Conservation (phyloP, 768 basidiomycete genomes). For the Rhodotorula diobovata region DNA sequence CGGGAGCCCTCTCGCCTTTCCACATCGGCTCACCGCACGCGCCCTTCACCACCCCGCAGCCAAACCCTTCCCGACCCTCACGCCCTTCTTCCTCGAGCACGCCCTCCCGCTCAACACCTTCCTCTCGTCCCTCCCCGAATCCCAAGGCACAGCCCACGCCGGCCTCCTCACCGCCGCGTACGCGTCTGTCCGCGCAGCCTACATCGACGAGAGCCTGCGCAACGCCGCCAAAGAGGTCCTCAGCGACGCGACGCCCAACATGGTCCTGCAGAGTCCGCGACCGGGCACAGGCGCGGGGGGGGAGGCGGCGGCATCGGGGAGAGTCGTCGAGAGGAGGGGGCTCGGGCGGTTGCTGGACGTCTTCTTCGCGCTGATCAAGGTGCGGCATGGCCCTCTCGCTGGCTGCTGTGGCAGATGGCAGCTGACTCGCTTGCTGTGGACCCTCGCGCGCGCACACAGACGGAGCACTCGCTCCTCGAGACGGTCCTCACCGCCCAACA, state of each 20-base stretch:
- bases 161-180: slow-evolving; percentile 30
- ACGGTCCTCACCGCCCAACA: slow-evolving; percentile 35
- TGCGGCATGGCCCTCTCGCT: neutral
- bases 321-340: slow-evolving; percentile 16
- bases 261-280: neutral
- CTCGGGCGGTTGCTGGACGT: slow-evolving; percentile 39
- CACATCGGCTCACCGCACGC: no score
- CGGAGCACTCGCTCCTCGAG: slow-evolving; percentile 37
- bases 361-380: slow-evolving; percentile 41
- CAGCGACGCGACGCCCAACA: slow-evolving; percentile 15
- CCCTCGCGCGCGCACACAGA: slow-evolving; percentile 11
- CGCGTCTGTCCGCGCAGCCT: slow-evolving; percentile 21
- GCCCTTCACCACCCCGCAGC: slow-evolving; percentile 12
- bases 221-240: slow-evolving; percentile 38
- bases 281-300: neutral
- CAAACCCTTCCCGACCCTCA: slow-evolving; percentile 34
- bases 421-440: no score
- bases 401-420: neutral
- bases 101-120: slow-evolving; percentile 35
- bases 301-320: slow-evolving; percentile 2
- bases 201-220: slow-evolving; percentile 38
- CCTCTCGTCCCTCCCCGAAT: slow-evolving; percentile 33
- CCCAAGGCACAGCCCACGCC: slow-evolving; percentile 11
- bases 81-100: slow-evolving; percentile 31
- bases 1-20: neutral